phyloP scores from a whole-genome alignment of 805 yeast species.

The Pichia nanzhaoensis region DNA sequence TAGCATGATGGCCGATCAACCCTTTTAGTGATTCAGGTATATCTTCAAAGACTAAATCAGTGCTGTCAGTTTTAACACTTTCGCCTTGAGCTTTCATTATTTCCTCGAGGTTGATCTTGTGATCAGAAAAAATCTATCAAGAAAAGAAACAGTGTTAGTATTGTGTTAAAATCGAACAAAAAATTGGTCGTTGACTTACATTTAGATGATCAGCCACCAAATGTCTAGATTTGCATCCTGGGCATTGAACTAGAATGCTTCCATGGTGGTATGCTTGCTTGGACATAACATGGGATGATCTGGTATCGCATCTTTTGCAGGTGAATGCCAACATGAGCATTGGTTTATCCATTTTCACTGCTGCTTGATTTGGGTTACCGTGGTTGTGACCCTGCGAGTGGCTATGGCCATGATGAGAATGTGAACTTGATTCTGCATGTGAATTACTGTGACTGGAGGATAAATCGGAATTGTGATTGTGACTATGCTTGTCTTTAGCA shows the following conservation, averaged over 20 bases:
- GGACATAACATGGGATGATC: constrained; percentile 86
- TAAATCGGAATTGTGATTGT: constrained; percentile 12
- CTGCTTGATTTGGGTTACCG: constrained; percentile 1
- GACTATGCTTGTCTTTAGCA: constrained; percentile 10
- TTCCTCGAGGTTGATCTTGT: constrained; percentile 70
- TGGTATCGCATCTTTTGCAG: constrained; percentile 75
- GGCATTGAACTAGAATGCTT: constrained; percentile 84
- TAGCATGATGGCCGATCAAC: constrained; percentile 59
- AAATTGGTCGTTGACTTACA: constrained; percentile 8
- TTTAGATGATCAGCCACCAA: constrained; percentile 83
- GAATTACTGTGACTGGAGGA: constrained; percentile 10
- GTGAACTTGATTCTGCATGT: constrained; percentile 3
- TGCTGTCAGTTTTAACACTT: constrained; percentile 52
- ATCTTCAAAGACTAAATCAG: constrained; percentile 65
- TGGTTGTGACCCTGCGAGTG: constrained; percentile 1
- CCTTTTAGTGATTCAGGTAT: constrained; percentile 50
- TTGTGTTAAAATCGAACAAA: background rate
- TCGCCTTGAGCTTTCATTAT: constrained; percentile 73
- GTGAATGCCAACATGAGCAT: constrained; percentile 85
- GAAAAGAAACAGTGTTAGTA: background rate
- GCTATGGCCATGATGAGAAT: too few relatives aligned
- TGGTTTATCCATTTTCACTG: constrained; percentile 58
- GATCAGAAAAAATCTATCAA: constrained; percentile 61
- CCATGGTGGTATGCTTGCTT: constrained; percentile 88
- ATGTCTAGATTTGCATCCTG: constrained; percentile 83